Conservation (phyloP, 805 yeast genomes). For the Candida ascalaphidarum region DNA sequence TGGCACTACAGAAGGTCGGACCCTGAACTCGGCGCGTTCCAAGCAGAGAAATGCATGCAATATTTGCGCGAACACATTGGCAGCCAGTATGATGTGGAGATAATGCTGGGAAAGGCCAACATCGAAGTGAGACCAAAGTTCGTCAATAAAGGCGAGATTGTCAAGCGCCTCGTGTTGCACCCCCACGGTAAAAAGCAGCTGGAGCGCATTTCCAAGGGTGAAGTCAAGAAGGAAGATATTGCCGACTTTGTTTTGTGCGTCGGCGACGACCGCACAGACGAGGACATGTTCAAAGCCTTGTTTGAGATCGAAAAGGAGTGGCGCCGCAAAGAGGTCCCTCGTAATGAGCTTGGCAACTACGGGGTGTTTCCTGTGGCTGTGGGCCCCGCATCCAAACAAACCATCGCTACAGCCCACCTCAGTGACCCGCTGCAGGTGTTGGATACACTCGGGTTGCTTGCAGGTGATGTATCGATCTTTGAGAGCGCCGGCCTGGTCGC, state of each 20-base stretch:
- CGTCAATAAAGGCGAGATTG: slow-evolving; percentile 96
- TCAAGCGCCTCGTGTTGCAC: slow-evolving; percentile 61
- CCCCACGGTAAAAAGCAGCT: slow-evolving; percentile 51
- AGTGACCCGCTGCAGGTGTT: slow-evolving; percentile 78
- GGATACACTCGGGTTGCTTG: slow-evolving; percentile 71
- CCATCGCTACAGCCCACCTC: slow-evolving; percentile 79
- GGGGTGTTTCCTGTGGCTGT: slow-evolving; percentile 83
- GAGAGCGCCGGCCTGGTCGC: slow-evolving; percentile 73
- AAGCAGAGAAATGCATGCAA: slow-evolving; percentile 65
- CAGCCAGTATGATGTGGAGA: slow-evolving; percentile 72
- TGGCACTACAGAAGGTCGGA: slow-evolving; percentile 98
- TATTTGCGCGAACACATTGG: slow-evolving; percentile 56
- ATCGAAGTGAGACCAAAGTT: slow-evolving; percentile 94
- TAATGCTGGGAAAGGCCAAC: slow-evolving; percentile 96
- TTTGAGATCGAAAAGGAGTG: slow-evolving; percentile 51
- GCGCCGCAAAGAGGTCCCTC: slow-evolving; percentile 32
- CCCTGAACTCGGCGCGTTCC: slow-evolving; percentile 86
- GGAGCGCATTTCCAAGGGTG: slow-evolving; percentile 13
- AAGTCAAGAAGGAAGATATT: slow-evolving; percentile 32
- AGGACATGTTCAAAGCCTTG: slow-evolving; percentile 88
- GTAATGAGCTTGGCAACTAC: slow-evolving; percentile 41
- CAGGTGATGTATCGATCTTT: slow-evolving; percentile 72
- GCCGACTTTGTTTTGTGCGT: slow-evolving; percentile 85
- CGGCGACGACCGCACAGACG: slow-evolving; percentile 97
- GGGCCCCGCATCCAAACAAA: slow-evolving; percentile 83